phyloP scores from a whole-genome alignment of 176 grass and related monocot species.

The Neostapfia colusana region DNA sequence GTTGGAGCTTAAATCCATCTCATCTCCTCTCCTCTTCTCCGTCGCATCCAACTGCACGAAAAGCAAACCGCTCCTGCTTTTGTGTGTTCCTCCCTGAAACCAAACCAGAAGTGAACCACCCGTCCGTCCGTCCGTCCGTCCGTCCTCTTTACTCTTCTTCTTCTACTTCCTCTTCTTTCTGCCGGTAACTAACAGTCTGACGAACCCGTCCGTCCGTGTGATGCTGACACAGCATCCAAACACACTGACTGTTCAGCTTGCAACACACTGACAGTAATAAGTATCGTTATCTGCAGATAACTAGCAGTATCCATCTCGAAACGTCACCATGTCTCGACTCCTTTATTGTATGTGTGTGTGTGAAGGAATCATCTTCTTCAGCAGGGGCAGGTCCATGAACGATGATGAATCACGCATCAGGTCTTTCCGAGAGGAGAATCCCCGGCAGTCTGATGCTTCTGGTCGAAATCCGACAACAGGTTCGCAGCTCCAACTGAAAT shows the following conservation, averaged over 20 bases:
- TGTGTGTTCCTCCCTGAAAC: neutral
- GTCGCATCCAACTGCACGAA: neutral
- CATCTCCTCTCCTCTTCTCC: too few relatives aligned
- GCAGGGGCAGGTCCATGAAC: neutral
- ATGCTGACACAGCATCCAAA: neutral
- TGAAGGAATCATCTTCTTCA: neutral
- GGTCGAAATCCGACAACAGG: neutral
- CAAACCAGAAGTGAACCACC: neutral
- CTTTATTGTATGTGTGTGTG: too few relatives aligned
- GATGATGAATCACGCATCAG: neutral
- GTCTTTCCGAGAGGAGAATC: neutral
- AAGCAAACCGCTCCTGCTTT: neutral
- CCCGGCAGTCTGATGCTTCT: neutral
- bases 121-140: neutral
- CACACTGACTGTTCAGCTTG: neutral
- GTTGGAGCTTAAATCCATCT: neutral
- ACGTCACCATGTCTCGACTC: neutral
- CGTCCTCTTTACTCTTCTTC: neutral
- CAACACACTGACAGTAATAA: neutral
- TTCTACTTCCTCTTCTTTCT: neutral
- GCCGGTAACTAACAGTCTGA: neutral
- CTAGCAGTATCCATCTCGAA: neutral
- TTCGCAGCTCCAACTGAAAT: neutral
- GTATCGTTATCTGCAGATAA: neutral
- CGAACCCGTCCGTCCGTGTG: neutral